Evolutionary conservation across 202 grass and related monocot species (phyloP).

Genomic region (Setaria viridis): DNA sequence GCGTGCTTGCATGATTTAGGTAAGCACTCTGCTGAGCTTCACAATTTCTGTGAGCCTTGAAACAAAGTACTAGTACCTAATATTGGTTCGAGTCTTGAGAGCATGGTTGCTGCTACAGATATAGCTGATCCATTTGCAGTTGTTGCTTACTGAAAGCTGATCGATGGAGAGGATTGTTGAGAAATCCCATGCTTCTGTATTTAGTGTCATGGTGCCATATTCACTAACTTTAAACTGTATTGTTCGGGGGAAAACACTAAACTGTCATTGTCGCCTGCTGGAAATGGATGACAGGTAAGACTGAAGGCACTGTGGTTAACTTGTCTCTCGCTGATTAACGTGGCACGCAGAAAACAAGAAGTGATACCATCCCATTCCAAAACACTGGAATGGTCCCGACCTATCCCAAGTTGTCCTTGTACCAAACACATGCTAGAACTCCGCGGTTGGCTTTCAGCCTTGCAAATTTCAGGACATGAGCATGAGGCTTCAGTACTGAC

Average conservation of each 20-base stretch:
- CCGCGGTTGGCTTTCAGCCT: background rate
- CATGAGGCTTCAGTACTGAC: background rate
- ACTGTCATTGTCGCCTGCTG: background rate
- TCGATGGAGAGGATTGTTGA: background rate
- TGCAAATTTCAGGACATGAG: background rate
- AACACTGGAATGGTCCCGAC: too few species aligned
- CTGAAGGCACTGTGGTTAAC: background rate
- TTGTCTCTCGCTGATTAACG: background rate
- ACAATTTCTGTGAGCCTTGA: background rate
- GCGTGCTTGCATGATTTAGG: background rate
- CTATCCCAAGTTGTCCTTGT: too few species aligned
- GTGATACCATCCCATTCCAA: too few species aligned
- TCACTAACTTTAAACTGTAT: background rate
- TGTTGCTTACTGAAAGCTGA: background rate
- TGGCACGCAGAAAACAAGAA: background rate
- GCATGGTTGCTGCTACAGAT: background rate
- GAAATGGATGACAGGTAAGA: background rate
- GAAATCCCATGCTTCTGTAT: background rate
- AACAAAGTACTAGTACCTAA: background rate
- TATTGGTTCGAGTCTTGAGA: too few species aligned
- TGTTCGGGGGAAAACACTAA: background rate
- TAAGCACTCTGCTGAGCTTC: background rate
- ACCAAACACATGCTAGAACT: background rate
- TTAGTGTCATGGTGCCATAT: background rate
- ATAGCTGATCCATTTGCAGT: background rate